Base-by-base conservation (phyloP, 176 grass and related monocot genomes). In the Oryza meyeriana region DNA sequence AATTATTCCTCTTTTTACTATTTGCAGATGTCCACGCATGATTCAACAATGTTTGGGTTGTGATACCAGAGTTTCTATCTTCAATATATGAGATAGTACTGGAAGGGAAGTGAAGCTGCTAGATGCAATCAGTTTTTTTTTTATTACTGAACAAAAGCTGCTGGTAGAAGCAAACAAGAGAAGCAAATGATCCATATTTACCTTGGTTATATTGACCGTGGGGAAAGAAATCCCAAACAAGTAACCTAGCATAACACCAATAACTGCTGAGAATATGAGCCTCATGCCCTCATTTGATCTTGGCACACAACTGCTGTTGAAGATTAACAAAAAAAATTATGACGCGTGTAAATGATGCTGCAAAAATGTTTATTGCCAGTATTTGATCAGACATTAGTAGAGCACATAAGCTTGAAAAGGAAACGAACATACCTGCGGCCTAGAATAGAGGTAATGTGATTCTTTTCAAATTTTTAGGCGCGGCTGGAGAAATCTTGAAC, bases 61-160 rank as follows among this genome's bases (percentile, higher is more conserved):
- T 94, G 71, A 97, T 84, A 67, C 94, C 94, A 81, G 92, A 94
- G 81, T 97, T 87, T 79, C 80, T 90, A 70, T 97, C 92, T 88
- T 94, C 92, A 82, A 88, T 90, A 45, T 92, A 97, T 25, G 94
- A 94, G 67, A 97, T 88, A 65, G 92, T 94, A 75, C 85, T 90
- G 25, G 92, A 94, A 83, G 91, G 89, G 48, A 94, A 87, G 40
- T 91, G 90, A 85, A 89, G 83, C 92, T 97, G 84, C 44, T 3
- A 71, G 50, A 29, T 28, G 44, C 38, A 72, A 41, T 30, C 5
- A 14, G 24, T 64, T 35, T 36, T 48, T 61, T 33, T 36, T 13
- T 25, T 72, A 64, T 61, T 24, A 76, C 10, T 57, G 38, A 67
- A 65, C 7, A 31, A 72, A 79, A 10, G 48, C 34, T 64, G 16